Base-by-base conservation (phyloP, 306 rosid species). In the Lathyrus oleraceus region DNA sequence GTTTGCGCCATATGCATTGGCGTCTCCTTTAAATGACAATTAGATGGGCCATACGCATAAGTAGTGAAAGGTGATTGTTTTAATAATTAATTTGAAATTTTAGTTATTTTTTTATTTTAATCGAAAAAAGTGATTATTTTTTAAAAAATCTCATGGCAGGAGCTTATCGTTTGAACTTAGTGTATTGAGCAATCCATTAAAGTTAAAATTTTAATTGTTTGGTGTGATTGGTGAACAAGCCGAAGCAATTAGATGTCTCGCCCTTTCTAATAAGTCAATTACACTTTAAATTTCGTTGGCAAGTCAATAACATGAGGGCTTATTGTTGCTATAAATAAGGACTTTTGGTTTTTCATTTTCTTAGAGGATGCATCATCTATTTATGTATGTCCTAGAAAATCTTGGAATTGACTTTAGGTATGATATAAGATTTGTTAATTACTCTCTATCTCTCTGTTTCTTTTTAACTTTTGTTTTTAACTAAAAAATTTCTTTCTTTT, bases 161-260 rank as follows among this genome's bases (percentile, higher is more conserved):
- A 70, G 52, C 71, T 58, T 69, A 65, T 45, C 2, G 5, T 69
- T 70, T 79, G 70, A 57, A 73, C 60, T 70, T 48, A 71, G 40
- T 14, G 27, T 27, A 39, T 39, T 25, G 11, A 42, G 16, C 39
- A n/a, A n/a, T n/a, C n/a, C n/a, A n/a, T n/a, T n/a, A n/a, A n/a
- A n/a, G 5, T 67, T 73, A 8, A 49, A 42, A 35, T 64, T 43
- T 67, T 61, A 43, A 68, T 69, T 32, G 27, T 73, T 40, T 13
- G 63, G 69, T 61, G 72, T 11, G 28, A 21, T 40, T 23, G 19
- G 71, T 30, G 43, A 52, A 45, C 35, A 16, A 28, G 16, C 14
- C 17, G 36, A 49, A 57, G 53, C 6, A 59, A 30, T 58, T 38
- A 25, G 32, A 65, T 78, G 40, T 4, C 28, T 6, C 6, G 3